Conservation (phyloP, 768 basidiomycete species). For the Tricholoma sp. region DNA sequence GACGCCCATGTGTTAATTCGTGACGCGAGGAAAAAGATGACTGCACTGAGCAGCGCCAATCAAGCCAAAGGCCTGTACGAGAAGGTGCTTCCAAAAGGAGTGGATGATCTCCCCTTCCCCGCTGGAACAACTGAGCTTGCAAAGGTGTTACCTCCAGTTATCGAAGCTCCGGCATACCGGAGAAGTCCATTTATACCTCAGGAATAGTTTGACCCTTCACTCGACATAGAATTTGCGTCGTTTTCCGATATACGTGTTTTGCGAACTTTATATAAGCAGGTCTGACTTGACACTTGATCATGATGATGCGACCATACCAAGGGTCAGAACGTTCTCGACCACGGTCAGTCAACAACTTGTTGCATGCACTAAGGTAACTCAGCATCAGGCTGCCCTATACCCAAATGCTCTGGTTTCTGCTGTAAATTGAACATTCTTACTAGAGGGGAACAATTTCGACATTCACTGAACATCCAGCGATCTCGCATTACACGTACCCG, state of each 20-base stretch:
- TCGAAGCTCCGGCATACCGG: constrained; percentile 69
- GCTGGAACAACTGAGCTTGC: constrained; percentile 81
- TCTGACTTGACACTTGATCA: constrained; percentile 13
- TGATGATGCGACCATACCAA: constrained; percentile 1
- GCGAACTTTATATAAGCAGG: not conserved
- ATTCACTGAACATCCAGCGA: constrained; percentile 47
- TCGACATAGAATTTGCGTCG: not conserved
- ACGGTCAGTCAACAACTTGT: constrained; percentile 39
- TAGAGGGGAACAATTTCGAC: constrained; percentile 73
- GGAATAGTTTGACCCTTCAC: constrained; percentile 38
- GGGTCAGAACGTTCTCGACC: constrained; percentile 1
- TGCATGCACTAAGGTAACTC: constrained; percentile 48
- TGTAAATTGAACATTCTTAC: not conserved
- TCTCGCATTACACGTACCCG: constrained; percentile 16
- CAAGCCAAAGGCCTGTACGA: constrained; percentile 69
- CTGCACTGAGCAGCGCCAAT: constrained; percentile 53
- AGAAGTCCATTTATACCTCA: constrained; percentile 75
- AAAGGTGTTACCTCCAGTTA: constrained; percentile 53
- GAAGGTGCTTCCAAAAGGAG: constrained; percentile 75
- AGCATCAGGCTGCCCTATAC: not conserved
- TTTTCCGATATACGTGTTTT: not conserved
- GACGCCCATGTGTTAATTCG: constrained; percentile 80
- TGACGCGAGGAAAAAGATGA: constrained; percentile 87
- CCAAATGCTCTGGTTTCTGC: not conserved
- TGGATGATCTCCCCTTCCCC: constrained; percentile 87